Evolutionary conservation across 495 filamentous ascomycete genomes (phyloP), one percentile per base, ranked within the genome.

Genomic region (Staphylotrichum tortipilum): DNA sequence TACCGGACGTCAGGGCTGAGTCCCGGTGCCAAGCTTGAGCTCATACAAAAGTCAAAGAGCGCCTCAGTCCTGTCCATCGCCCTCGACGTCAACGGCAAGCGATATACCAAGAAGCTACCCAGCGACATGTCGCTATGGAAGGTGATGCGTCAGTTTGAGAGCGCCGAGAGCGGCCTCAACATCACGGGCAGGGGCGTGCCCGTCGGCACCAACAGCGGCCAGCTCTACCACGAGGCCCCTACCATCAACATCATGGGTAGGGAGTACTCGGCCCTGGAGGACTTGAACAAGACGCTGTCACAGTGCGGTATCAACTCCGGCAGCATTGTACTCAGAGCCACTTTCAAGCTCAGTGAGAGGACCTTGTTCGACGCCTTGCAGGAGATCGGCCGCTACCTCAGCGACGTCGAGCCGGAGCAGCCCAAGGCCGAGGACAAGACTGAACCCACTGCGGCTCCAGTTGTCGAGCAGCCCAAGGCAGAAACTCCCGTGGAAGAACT

Each of bases 21-120:
- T 6, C 78, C 88, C 14, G 92, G 92, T 24, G 90, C 92, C 22
- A 95, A 94, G 56, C 77, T 98, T 18, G 89, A 98, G 56, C 84
- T 97, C 39, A 83, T 95, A n/a, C 79, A 84, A 52, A 76, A 80
- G 45, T 91, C 88, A 24, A 83, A 80, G 40, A 89, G 88, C 0
- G 84, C 90, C 2, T 82, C 88, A 10, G 82, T 86, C 26, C 82
- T 98, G 45, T 86, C 83, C 19, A 83, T 97, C 19, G 89, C 86
- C 5, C 73, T 98, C 17, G 87, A 94, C 60, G 71, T 94, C 11
- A 84, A 85, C 22, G 74, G 86, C 71, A 9, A 81, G 36, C 83
- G 91, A 19, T 69, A 92, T 49, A 77, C 78, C 24, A 82, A 92
- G 59, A 94, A 92, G 62, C 84, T 95, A 40, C 78, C 89, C 1